phyloP scores from a whole-genome alignment of 2,329 filamentous ascomycete species.

The Fusarium piperis region DNA sequence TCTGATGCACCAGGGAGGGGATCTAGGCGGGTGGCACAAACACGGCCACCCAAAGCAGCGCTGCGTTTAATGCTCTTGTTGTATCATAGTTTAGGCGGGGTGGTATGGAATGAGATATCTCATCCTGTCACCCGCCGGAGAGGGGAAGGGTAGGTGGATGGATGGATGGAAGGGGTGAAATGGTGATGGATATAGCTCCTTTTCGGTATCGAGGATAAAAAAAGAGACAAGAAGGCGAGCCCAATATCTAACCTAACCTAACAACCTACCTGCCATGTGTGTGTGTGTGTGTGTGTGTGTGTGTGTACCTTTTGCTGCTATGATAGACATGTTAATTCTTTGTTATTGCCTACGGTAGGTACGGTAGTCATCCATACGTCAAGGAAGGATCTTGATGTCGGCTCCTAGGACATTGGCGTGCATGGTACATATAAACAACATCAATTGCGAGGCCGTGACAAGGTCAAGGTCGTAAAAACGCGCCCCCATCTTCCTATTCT shows the following conservation, averaged over 20 bases:
- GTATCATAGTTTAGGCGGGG: slow-evolving; percentile 26
- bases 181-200: slow-evolving; percentile 6
- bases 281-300: not conserved
- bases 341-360: not conserved
- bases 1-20: slow-evolving; percentile 2
- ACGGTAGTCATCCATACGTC: not conserved
- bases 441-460: slow-evolving; percentile 34
- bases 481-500: slow-evolving; percentile 16
- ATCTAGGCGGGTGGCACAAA: not conserved
- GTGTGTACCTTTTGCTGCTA: not conserved
- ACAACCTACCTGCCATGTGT: not conserved
- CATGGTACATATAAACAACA: not conserved
- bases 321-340: not conserved
- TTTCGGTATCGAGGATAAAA: not conserved
- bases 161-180: slow-evolving; percentile 1
- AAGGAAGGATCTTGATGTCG: not conserved
- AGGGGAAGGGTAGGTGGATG: not conserved
- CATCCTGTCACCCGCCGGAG: not conserved
- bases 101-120: not conserved
- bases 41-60: not conserved
- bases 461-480: slow-evolving; percentile 20
- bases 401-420: not conserved
- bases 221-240: slow-evolving; percentile 20
- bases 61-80: slow-evolving; percentile 27
- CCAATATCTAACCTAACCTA: slow-evolving; percentile 3